phyloP scores from a whole-genome alignment of 2,329 filamentous ascomycete genomes.

The Clonostachys rosea region DNA sequence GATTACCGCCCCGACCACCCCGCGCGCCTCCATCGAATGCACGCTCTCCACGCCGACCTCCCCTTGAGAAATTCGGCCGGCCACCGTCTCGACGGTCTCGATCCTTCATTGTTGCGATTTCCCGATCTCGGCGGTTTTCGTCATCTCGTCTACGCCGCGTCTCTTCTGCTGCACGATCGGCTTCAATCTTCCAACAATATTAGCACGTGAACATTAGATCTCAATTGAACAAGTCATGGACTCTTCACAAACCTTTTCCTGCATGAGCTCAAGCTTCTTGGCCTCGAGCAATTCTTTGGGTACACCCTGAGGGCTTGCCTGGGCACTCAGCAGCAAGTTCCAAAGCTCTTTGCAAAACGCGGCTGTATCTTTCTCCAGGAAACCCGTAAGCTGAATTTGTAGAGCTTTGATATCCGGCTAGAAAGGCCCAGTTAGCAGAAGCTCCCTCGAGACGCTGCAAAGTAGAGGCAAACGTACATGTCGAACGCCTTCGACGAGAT shows the following conservation, averaged over 20 bases:
- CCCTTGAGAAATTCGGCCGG: slow-evolving; percentile 48
- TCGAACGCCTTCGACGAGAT: slow-evolving; percentile 62
- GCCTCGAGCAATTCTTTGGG: slow-evolving; percentile 92
- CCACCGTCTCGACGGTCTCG: slow-evolving; percentile 54
- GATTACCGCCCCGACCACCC: slow-evolving; percentile 27
- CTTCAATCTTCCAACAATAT: slow-evolving; percentile 59
- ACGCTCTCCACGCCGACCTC: slow-evolving; percentile 47
- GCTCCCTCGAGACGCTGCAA: no score
- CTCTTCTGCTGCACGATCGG: slow-evolving; percentile 76
- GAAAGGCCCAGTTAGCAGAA: slow-evolving; percentile 1
- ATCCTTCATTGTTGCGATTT: slow-evolving; percentile 63
- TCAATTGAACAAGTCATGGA: not conserved
- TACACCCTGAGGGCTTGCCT: slow-evolving; percentile 82
- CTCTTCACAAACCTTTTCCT: slow-evolving; percentile 70
- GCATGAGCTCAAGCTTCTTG: slow-evolving; percentile 90
- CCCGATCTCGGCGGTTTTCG: slow-evolving; percentile 66
- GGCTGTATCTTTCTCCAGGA: slow-evolving; percentile 87
- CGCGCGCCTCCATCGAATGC: slow-evolving; percentile 39
- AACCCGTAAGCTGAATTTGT: slow-evolving; percentile 91
- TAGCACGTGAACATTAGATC: slow-evolving; percentile 1
- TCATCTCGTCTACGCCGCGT: slow-evolving; percentile 67
- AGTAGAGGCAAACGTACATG: not conserved
- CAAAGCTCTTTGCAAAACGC: slow-evolving; percentile 91
- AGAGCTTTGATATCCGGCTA: slow-evolving; percentile 94
- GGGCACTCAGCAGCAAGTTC: slow-evolving; percentile 86